Percentiles rank a stretch among this genome's conserved stretches.
These are phyloP conservation scores for Mycena amicta DNA, from an alignment of 768 basidiomycete species.

Conservation along the genomic window DNA sequence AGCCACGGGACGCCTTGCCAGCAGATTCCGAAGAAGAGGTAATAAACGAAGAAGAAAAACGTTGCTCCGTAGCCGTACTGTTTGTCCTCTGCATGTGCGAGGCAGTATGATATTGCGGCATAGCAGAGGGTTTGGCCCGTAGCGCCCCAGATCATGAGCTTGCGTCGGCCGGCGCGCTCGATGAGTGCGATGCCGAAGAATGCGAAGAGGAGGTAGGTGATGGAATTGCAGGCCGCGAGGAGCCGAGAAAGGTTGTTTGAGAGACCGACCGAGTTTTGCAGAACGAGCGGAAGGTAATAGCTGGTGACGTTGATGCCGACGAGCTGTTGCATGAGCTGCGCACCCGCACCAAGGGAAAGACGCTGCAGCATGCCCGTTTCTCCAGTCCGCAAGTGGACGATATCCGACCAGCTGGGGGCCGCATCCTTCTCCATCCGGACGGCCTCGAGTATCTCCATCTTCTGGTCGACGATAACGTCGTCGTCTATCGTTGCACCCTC, in stretches of 20 bases:
- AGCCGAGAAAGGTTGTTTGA: slow-evolving; percentile 52
- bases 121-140: slow-evolving; percentile 52
- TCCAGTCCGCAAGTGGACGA: slow-evolving; percentile 43
- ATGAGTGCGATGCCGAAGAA: slow-evolving; percentile 49
- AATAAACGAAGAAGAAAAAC: slow-evolving; percentile 53
- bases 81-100: slow-evolving; percentile 36
- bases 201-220: slow-evolving; percentile 51
- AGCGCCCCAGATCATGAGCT: slow-evolving; percentile 58
- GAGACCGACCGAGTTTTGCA: slow-evolving; percentile 53
- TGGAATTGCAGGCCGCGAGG: slow-evolving; percentile 53
- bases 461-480: slow-evolving; percentile 40
- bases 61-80: slow-evolving; percentile 48
- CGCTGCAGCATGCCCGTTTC: slow-evolving; percentile 49
- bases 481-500: slow-evolving; percentile 36
- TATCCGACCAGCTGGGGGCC: slow-evolving; percentile 44
- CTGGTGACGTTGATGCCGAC: slow-evolving; percentile 56
- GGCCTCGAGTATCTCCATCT: slow-evolving; percentile 46
- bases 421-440: slow-evolving; percentile 45
- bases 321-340: slow-evolving; percentile 56
- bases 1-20: slow-evolving; percentile 57
- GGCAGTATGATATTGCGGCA: slow-evolving; percentile 44
- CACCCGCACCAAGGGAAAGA: slow-evolving; percentile 48
- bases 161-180: slow-evolving; percentile 50
- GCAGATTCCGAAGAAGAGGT: slow-evolving; percentile 53
- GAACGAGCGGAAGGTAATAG: slow-evolving; percentile 53